Percentiles rank a stretch among this genome's conserved stretches.
Conservation (phyloP, 805 yeast genomes). For the Yarrowia sp. region DNA sequence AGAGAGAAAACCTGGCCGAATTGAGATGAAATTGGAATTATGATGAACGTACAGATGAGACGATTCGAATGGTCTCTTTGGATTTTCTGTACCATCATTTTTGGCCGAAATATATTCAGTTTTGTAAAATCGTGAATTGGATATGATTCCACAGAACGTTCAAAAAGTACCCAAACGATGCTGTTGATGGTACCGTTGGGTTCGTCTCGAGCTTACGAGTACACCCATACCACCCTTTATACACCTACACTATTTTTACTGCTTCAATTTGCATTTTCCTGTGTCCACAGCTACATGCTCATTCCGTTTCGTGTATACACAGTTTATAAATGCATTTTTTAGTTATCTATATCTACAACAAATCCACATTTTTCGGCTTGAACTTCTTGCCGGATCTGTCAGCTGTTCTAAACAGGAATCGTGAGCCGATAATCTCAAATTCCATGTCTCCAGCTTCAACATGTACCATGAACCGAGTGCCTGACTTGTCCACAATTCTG, state of each 20-base stretch:
- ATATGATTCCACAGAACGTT: too few relatives aligned
- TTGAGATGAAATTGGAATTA: neutral
- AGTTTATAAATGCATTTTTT: neutral
- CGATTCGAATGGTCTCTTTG: too few relatives aligned
- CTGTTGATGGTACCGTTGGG: too few relatives aligned
- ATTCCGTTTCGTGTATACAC: neutral
- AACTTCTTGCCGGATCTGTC: conserved; percentile 84
- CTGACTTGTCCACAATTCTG: conserved; percentile 62
- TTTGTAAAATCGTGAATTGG: too few relatives aligned
- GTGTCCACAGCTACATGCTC: too few relatives aligned
- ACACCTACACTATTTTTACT: too few relatives aligned
- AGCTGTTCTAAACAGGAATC: conserved; percentile 68
- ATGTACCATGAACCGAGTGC: conserved; percentile 49
- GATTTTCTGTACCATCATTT: too few relatives aligned
- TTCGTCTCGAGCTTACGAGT: too few relatives aligned
- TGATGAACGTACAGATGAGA: too few relatives aligned
- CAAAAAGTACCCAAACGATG: too few relatives aligned
- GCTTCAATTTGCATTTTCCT: neutral
- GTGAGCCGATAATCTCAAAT: conserved; percentile 72
- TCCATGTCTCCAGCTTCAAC: conserved; percentile 41
- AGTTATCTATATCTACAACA: conserved; percentile 37
- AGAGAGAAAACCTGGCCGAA: neutral
- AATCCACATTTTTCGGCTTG: conserved; percentile 72
- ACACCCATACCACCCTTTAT: too few relatives aligned
- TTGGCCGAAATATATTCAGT: too few relatives aligned